Evolutionary conservation across 2,329 filamentous ascomycete genomes (phyloP), one percentile per base, ranked within the genome.

Genomic region (Cadophora malorum): DNA sequence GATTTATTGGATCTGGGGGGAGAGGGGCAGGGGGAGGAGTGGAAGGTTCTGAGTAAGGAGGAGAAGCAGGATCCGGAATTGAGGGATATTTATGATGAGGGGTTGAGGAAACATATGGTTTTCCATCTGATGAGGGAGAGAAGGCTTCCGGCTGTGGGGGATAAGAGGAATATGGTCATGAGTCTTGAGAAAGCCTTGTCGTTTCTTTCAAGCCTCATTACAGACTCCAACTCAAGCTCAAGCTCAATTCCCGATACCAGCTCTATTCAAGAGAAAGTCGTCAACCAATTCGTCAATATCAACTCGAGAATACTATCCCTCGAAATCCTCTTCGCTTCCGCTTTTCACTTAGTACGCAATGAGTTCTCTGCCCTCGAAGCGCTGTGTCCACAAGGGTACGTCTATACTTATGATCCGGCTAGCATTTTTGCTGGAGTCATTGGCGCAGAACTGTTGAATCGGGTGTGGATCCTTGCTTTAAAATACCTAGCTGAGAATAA

Each of bases 361-460:
- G 75, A 76, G 63, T 49, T 76, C 33, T 71, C 73, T 14, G 74
- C 72, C 4, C 69, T 76, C 0, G 74, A 76, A 64, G 70, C 56
- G 10, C 50, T 74, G 21, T 74, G 68, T 67, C 67, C 70, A 10
- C 72, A 72, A 49, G 74, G 75, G 10, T 76, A 75, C 41, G 68
- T 76, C 8, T 75, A 75, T 52, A 76, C 73, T 12, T 75, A 72
- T 47, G 70, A 76, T 53, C 74, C 75, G 1, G 67, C 74, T 6
- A 70, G 70, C 3, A 76, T 76, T 9, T 76, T 76, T 35, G 73
- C 74, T 10, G 28, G 53, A n/a, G 33, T 69, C 47, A 71, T 76
- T 6, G 71, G 68, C 3, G 55, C 74, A 3, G 31, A 52, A 16
- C 56, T 75, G 0, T 47, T 74, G 12, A 76, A 76, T 35, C 67